A percentile compares a stretch with the other conserved stretches of the same genome.
These are phyloP conservation scores for Vanderwaltozyma verrucispora DNA, from an alignment of 805 yeast species.

Conservation along the genomic window DNA sequence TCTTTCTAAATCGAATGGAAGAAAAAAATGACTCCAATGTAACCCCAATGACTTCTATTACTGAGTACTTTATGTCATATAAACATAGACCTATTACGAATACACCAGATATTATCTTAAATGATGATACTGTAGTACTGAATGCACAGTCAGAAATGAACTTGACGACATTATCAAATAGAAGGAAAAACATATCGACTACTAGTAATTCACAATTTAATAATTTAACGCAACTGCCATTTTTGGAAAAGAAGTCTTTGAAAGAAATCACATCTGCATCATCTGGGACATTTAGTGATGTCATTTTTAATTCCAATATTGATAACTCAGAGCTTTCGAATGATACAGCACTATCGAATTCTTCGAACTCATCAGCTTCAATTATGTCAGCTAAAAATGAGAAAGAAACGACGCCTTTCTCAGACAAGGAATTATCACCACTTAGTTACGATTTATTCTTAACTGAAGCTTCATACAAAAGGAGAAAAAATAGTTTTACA, in stretches of 20 bases:
- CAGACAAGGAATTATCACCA: not conserved
- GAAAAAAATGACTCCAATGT: not conserved
- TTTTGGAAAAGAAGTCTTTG: too few relatives aligned
- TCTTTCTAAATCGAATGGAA: not conserved
- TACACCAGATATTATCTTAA: not conserved
- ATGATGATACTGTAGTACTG: not conserved
- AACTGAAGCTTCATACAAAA: not conserved
- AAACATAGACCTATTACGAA: not conserved
- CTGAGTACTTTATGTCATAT: not conserved
- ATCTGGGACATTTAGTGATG: constrained; percentile 17
- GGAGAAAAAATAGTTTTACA: too few relatives aligned
- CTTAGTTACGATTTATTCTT: not conserved
- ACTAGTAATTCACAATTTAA: not conserved
- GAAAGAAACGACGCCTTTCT: not conserved
- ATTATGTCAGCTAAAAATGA: not conserved
- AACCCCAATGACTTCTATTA: not conserved
- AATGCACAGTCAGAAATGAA: not conserved
- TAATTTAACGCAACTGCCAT: too few relatives aligned
- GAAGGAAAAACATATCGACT: not conserved
- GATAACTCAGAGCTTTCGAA: too few relatives aligned
- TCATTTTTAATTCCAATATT: constrained; percentile 7
- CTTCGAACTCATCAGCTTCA: not conserved
- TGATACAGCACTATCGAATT: too few relatives aligned
- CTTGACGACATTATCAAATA: not conserved
- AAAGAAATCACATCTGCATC: too few relatives aligned